Base-by-base conservation (phyloP, 1,284 basidiomycete genomes). In the Spongiforma sp. region DNA sequence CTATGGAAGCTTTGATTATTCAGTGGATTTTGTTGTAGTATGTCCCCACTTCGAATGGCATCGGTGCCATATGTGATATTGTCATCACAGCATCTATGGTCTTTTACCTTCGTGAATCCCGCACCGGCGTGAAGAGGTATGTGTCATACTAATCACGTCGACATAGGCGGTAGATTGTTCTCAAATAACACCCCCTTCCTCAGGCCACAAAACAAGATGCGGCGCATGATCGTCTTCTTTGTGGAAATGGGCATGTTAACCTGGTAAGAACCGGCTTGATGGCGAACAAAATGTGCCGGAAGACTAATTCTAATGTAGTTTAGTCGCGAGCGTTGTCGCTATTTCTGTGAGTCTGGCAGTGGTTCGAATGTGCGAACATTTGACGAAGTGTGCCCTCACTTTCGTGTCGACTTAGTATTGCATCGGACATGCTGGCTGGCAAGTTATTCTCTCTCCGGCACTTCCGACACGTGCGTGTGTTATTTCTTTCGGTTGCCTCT, bases 21-120 rank as follows among this genome's bases (percentile, higher is more conserved):
- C 32, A n/a, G 14, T 32, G 14, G 14, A 15, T 54, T 24, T 24
- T 26, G 24, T 24, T 61, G 9, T 37, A 61, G 60, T 61, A 57
- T 30, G 33, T 50, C 37, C 60, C 60, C 19, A 9, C 33, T 6
- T 57, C 60, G 8, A 56, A 34, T 26, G 60, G 36, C n/a, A 52
- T 52, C 19, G 43, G 53, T 32, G 60, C 60, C 8, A 5, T 48
- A 10, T 61, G 65, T 33, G 62, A 64, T 24, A 39, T 61, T n/a
- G 26, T 66, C 43, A 64, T 66, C 10, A 9, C 57, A 1, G 53
- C 3, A 10, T 64, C 65, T 3, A 66, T 66, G 65, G 33, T 66
- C 21, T 64, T 50, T 59, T 64, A 58, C 30, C 62, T 66, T 21
- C 57, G 59, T 8, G 65, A 66, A 28, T 56, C 41, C 3, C 62